Base-by-base conservation (phyloP, 164 flowering plant species). In the Nymphaea thermarum region DNA sequence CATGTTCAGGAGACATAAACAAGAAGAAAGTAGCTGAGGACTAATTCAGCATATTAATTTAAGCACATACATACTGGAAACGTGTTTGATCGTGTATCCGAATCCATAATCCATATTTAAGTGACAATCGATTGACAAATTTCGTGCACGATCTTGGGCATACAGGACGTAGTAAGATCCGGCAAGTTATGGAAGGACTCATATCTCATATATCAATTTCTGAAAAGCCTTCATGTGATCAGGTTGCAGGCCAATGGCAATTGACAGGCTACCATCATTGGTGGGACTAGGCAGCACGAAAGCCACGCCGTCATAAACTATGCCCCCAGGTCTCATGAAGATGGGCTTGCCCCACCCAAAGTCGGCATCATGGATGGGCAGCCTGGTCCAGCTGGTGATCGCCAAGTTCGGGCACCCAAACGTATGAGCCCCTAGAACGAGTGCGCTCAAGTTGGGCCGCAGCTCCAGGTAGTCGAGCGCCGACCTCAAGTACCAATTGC, bases 381-480 rank as follows among this genome's bases (percentile, higher is more conserved):
- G 14, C 7, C 66, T 66, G 43, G 74, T 4, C 84, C 83, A 82
- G 66, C 82, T 80, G 0, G 69, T 73, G 4, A 79, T 63, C 6
- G 5, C 67, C 0, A 81, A 10, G 53, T 78, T 82, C 1, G 84
- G 84, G 70, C 78, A 75, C 36, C 82, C 76, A 41, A 83, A 83
- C 0, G 82, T 79, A 15, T 80, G 82, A 4, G 83, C 78, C 16
- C 88, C 86, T 0, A 86, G 82, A 44, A 81, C 83, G 0, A 82
- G 78, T 5, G 80, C 82, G 17, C 82, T 68, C 15, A 82, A 63
- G 78, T 83, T 85, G 3, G 90, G 83, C 71, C 83, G 90, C 51
- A 78, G 62, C 74, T 86, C 90, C 42, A 87, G 64, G 75, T 78
- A 87, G 70, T 87, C 93, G 1, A 87, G 71, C n/a, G 90, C 88